Evolutionary conservation across 2,329 filamentous ascomycete genomes (phyloP).

Genomic region (Neonectria neomacrospora): DNA sequence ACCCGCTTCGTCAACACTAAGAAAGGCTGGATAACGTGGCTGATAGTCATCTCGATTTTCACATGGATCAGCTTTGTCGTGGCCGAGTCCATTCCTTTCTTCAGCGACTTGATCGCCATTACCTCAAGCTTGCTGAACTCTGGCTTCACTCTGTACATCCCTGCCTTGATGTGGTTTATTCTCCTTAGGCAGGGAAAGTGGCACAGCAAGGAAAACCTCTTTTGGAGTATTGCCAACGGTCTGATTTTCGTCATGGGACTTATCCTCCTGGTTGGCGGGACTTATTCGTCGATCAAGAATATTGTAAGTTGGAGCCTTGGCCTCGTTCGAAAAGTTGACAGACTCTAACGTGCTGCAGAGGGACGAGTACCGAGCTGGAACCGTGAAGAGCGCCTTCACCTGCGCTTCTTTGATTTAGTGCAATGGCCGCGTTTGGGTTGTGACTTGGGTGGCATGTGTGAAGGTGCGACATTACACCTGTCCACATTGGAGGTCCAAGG

Average conservation of each 20-base stretch:
- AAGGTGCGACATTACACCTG: background rate
- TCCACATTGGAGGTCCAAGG: too few relatives aligned
- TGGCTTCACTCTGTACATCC: slow-evolving; percentile 50
- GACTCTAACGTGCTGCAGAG: slow-evolving; percentile 10
- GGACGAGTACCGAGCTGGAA: slow-evolving; percentile 21
- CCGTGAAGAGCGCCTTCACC: slow-evolving; percentile 18
- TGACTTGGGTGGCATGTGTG: background rate
- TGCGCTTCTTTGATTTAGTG: slow-evolving; percentile 16
- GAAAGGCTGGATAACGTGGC: slow-evolving; percentile 60
- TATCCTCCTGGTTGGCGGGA: slow-evolving; percentile 25
- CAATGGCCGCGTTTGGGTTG: background rate
- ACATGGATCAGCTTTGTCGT: slow-evolving; percentile 59
- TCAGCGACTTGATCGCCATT: slow-evolving; percentile 70
- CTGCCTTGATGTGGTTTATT: slow-evolving; percentile 53
- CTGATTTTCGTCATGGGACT: slow-evolving; percentile 26
- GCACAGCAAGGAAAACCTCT: slow-evolving; percentile 27
- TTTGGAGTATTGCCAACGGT: slow-evolving; percentile 20
- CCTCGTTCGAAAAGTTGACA: background rate
- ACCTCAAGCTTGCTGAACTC: slow-evolving; percentile 59
- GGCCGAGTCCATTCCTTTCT: slow-evolving; percentile 78
- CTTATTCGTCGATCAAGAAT: slow-evolving; percentile 25
- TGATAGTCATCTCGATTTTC: slow-evolving; percentile 63
- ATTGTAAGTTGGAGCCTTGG: slow-evolving; percentile 23
- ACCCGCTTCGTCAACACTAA: slow-evolving; percentile 34
- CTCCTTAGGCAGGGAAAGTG: slow-evolving; percentile 43